Conservation (phyloP, 2,329 filamentous ascomycete species). For the Dactylellina cionopaga region DNA sequence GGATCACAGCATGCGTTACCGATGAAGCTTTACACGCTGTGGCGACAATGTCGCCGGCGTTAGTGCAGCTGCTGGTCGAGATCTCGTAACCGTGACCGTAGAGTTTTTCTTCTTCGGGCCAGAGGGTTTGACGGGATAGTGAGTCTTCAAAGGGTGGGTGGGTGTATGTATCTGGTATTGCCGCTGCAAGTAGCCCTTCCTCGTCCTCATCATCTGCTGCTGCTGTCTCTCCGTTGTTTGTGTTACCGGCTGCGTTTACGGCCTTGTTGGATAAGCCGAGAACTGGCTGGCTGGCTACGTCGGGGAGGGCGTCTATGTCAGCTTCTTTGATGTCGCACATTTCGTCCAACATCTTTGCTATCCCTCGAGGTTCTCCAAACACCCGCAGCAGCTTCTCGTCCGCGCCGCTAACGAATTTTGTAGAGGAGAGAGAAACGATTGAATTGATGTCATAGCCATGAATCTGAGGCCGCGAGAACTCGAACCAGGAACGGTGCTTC, state of each 20-base stretch:
- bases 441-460: slow-evolving; percentile 99
- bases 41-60: slow-evolving; percentile 79
- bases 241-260: slow-evolving; percentile 70
- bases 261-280: slow-evolving; percentile 96
- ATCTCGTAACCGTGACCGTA: slow-evolving; percentile 99
- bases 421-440: slow-evolving; percentile 76
- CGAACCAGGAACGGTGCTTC: slow-evolving; percentile 78
- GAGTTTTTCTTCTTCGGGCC: slow-evolving; percentile 95
- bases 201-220: slow-evolving; percentile 69
- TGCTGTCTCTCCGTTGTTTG: slow-evolving; percentile 64
- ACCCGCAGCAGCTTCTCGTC: slow-evolving; percentile 98
- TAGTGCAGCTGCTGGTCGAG: slow-evolving; percentile 80
- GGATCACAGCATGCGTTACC: slow-evolving; percentile 91
- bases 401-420: slow-evolving; percentile 89
- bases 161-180: neutral
- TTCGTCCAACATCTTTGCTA: slow-evolving; percentile 76
- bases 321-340: slow-evolving; percentile 71
- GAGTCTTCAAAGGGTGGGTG: slow-evolving; percentile 90
- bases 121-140: slow-evolving; percentile 87
- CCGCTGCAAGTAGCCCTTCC: slow-evolving; percentile 65
- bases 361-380: slow-evolving; percentile 86
- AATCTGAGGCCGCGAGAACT: slow-evolving; percentile 94
- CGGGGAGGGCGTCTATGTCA: slow-evolving; percentile 70
- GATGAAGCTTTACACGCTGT: slow-evolving; percentile 94
- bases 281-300: slow-evolving; percentile 93